Evolutionary conservation across 345 rosid genomes (phyloP), one percentile per base, ranked within the genome.

Genomic region (Gossypium sturtianum): DNA sequence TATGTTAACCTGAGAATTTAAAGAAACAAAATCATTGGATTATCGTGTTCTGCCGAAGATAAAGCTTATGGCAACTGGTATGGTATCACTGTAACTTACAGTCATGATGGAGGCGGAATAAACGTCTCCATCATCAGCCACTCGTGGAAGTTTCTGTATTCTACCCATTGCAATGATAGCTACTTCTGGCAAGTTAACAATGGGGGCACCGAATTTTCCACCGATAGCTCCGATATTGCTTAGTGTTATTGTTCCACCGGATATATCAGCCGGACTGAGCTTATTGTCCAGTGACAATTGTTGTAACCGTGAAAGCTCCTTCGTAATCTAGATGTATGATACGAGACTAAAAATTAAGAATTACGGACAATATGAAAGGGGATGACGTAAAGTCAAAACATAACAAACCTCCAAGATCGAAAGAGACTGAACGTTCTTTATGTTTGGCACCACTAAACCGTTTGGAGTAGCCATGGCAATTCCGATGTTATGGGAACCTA

Each of bases 201-300:
- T 84, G 20, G 98, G 98, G 0, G 97, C 83, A 63, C 97, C 98
- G 17, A 89, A 89, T 82, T 91, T 94, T 73, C 97, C 98, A 62
- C 97, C 98, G 1, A 91, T 94, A 66, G 97, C 88, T 73, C 97
- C 97, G 52, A 94, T 91, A 77, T 94, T 92, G 86, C 97, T 92
- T 27, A 92, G 74, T 20, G 98, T 89, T 77, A 94, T 87, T 6
- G 98, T 94, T 76, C 98, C 98, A 59, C 95, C 95, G 4, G 91
- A 80, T 76, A 91, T 76, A 80, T 92, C 95, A 12, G 29, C 8
- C 5, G 64, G 64, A 59, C 41, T 86, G 56, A 94, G 97, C 81
- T 89, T 87, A 84, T 94, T 92, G 45, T 77, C 85, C 73, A 75
- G 45, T 48, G 97, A 95, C 66, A 83, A 80, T 78, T 84, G 87